Base-by-base conservation (phyloP, 306 rosid species). In the Prunus campanulata region DNA sequence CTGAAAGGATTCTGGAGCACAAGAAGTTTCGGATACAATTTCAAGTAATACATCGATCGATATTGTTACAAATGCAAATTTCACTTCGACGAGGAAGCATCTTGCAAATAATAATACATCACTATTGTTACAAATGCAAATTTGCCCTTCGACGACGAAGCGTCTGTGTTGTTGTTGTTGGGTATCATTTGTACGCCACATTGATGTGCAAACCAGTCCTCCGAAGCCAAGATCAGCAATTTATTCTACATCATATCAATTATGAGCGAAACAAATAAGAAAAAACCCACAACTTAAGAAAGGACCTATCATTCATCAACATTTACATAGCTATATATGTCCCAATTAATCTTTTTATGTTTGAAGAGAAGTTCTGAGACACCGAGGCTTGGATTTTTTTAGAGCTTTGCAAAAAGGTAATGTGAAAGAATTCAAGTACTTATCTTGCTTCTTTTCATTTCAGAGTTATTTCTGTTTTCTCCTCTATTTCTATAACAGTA, bases 221-320 rank as follows among this genome's bases (percentile, higher is more conserved):
- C 46, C 57, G 75, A 74, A 48, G 78, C 77, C 77, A 71, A 64
- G 55, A 76, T 63, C 74, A 24, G 82, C 74, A 66, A 61, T 67
- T 68, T 66, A 77, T 75, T 91, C 91, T 87, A 75, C 82, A 81
- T 9, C 13, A 82, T 70, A 70, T 55, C 30, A n/a, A 57, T 15
- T 57, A 51, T 24, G 2, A 13, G 64, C 54, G 48, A 69, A 42
- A 11, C 5, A 27, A 19, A n/a, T 47, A n/a, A 47, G 69, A 5
- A 27, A 7, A 57, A 47, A 15, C 68, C 68, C 68, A 7, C 10
- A 19, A 6, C 19, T 30, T 30, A 14, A 47, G 30, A n/a, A 54
- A 42, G 2, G 62, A 47, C 16, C 54, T 11, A 49, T 13, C 14
- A 49, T 15, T 49, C 54, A 13, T 49, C 54, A 49, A 49, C 54